phyloP scores from a whole-genome alignment of 2,329 filamentous ascomycete genomes.

The Apiospora hydei region DNA sequence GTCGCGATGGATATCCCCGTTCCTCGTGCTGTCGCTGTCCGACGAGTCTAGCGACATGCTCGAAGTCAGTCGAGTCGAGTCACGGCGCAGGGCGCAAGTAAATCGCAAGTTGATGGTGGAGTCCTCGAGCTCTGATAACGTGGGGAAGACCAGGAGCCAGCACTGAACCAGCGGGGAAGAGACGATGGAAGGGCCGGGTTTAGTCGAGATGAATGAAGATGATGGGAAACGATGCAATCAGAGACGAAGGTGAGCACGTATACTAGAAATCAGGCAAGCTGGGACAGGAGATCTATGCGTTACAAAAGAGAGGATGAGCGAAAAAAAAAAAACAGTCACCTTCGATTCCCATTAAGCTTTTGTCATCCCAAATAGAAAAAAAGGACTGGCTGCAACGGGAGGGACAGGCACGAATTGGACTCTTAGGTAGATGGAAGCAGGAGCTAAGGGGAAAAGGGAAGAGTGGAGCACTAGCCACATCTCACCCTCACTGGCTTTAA shows the following conservation, averaged over 20 bases:
- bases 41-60: constrained; percentile 10
- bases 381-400: constrained; percentile 8
- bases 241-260: not conserved
- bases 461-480: constrained; percentile 14
- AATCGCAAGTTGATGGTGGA: constrained; percentile 4
- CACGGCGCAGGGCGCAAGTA: not conserved
- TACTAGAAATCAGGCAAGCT: not conserved
- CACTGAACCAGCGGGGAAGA: constrained; percentile 12
- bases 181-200: constrained; percentile 5
- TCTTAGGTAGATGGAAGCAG: too few relatives aligned
- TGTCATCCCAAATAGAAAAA: constrained; percentile 16
- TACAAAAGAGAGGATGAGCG: not conserved
- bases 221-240: not conserved
- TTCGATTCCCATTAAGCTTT: constrained; percentile 17
- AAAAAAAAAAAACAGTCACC: not conserved
- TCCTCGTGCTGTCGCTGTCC: not conserved
- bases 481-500: not conserved
- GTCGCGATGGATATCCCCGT: constrained; percentile 24
- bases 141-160: constrained; percentile 17
- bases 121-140: not conserved
- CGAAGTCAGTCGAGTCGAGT: not conserved
- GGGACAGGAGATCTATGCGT: constrained; percentile 16
- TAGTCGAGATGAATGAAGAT: not conserved
- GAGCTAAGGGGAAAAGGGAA: not conserved
- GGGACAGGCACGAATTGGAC: not conserved